These are phyloP conservation scores for Aspergillus sclerotioniger DNA, from an alignment of 495 filamentous ascomycete genomes.

Conservation along the genomic window DNA sequence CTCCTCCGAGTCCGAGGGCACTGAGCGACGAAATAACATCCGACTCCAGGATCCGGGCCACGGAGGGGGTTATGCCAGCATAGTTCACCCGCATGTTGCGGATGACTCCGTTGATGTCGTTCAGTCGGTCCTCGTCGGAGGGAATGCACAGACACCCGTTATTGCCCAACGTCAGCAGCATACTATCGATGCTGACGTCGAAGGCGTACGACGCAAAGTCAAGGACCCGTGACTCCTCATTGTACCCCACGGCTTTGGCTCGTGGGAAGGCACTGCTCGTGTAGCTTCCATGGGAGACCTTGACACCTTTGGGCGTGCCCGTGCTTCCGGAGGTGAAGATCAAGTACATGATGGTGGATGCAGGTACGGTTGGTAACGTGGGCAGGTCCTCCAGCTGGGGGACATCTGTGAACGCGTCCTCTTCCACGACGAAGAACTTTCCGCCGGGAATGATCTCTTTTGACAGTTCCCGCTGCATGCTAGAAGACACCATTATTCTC, in stretches of 20 bases:
- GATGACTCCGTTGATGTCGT: slow-evolving; percentile 48
- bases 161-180: slow-evolving; percentile 41
- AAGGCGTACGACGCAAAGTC: slow-evolving; percentile 50
- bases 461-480: slow-evolving; percentile 26
- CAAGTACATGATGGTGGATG: slow-evolving; percentile 36
- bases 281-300: slow-evolving; percentile 47
- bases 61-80: slow-evolving; percentile 50
- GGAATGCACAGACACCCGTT: slow-evolving; percentile 54
- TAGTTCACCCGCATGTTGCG: slow-evolving; percentile 43
- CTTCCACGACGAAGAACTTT: slow-evolving; percentile 28
- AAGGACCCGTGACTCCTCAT: slow-evolving; percentile 35
- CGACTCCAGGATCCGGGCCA: slow-evolving; percentile 43
- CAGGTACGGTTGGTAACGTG: slow-evolving; percentile 25
- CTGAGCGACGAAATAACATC: slow-evolving; percentile 45
- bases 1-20: slow-evolving; percentile 51
- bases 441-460: slow-evolving; percentile 27
- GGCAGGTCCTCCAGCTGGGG: slow-evolving; percentile 3
- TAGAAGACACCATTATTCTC: slow-evolving; percentile 33
- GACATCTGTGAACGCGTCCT: slow-evolving; percentile 17
- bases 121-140: slow-evolving; percentile 48
- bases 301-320: slow-evolving; percentile 55
- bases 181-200: slow-evolving; percentile 47
- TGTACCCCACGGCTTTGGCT: slow-evolving; percentile 37
- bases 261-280: slow-evolving; percentile 40
- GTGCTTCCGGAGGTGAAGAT: slow-evolving; percentile 57